phyloP scores from a whole-genome alignment of 306 rosid species.

The Ziziphus jujuba region DNA sequence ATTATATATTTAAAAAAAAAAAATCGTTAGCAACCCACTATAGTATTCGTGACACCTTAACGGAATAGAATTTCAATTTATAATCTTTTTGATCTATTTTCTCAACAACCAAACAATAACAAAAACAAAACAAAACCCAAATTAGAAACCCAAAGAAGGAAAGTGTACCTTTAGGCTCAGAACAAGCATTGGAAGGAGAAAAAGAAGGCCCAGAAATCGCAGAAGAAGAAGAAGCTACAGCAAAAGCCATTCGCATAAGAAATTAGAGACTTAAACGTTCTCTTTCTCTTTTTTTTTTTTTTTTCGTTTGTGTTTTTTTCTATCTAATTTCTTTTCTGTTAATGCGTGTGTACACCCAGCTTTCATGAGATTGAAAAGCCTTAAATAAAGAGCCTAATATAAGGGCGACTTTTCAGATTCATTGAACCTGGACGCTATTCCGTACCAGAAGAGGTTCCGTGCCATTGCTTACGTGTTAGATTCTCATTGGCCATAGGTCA shows the following conservation, averaged over 20 bases:
- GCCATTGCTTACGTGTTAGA: constrained; percentile 20
- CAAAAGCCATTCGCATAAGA: constrained; percentile 50
- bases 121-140: not conserved
- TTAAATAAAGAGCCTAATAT: constrained; percentile 17
- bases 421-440: constrained; percentile 49
- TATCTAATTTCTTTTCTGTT: not conserved
- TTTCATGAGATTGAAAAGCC: not conserved
- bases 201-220: constrained; percentile 38
- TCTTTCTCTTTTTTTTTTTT: not conserved
- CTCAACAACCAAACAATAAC: not conserved
- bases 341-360: not conserved
- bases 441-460: not conserved
- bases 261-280: not conserved
- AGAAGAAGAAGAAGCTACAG: constrained; percentile 56
- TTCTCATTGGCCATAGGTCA: not conserved
- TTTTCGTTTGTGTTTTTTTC: too few species aligned
- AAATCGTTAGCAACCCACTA: not conserved
- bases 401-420: constrained; percentile 34
- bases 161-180: constrained; percentile 53
- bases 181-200: constrained; percentile 35
- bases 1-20: not conserved
- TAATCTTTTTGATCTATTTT: not conserved
- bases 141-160: not conserved
- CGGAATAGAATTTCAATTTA: not conserved
- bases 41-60: not conserved